These are phyloP conservation scores for Gnomoniopsis smithogilvyi DNA, from an alignment of 2,329 filamentous ascomycete genomes.

Conservation along the genomic window DNA sequence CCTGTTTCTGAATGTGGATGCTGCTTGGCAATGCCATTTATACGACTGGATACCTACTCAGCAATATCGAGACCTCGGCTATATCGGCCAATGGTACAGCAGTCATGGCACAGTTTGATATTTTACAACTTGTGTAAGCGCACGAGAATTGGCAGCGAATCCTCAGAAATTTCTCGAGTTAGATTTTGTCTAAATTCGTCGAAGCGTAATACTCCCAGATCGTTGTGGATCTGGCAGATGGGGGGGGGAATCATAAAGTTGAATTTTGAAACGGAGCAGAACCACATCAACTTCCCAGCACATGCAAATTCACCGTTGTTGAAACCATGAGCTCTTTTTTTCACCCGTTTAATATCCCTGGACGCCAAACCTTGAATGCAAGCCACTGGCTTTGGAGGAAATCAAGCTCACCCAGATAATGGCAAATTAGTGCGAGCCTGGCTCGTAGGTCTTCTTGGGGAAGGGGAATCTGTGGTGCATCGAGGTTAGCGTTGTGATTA, in stretches of 20 bases:
- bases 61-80: background rate
- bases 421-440: constrained; percentile 29
- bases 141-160: background rate
- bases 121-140: background rate
- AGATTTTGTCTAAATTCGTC: constrained; percentile 11
- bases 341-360: constrained; percentile 11
- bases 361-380: constrained; percentile 14
- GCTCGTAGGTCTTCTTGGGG: constrained; percentile 73
- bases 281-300: constrained; percentile 13
- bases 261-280: constrained; percentile 27
- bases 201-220: constrained; percentile 16
- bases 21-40: background rate
- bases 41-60: background rate
- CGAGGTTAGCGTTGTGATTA: constrained; percentile 4
- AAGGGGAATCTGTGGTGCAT: constrained; percentile 63
- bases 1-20: background rate
- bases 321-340: constrained; percentile 21
- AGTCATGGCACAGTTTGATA: background rate
- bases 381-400: background rate
- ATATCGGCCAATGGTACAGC: background rate
- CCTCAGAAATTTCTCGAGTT: background rate
- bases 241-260: constrained; percentile 31
- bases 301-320: constrained; percentile 19
- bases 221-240: constrained; percentile 15
- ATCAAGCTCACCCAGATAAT: constrained; percentile 16